Evolutionary conservation across 1,284 basidiomycete genomes (phyloP).

Genomic region (Dichomitus squalens): DNA sequence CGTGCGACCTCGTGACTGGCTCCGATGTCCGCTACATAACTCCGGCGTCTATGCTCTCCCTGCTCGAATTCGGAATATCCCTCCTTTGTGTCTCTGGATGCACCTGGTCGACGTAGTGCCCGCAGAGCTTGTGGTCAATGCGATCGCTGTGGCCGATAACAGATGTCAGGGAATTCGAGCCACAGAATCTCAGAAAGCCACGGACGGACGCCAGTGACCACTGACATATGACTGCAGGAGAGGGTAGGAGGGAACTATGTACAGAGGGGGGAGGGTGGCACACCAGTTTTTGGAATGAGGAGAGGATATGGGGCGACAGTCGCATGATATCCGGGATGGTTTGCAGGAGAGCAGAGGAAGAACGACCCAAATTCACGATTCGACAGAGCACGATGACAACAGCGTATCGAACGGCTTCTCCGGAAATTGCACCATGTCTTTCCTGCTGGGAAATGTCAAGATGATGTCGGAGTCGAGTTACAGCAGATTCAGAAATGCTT

Average conservation of each 20-base stretch:
- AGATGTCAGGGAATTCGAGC: constrained; percentile 11
- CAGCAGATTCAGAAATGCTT: too few relatives aligned
- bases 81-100: too few relatives aligned
- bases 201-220: constrained; percentile 62
- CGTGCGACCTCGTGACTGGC: too few relatives aligned
- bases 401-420: constrained; percentile 31
- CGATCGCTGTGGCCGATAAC: constrained; percentile 44
- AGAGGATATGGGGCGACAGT: constrained; percentile 20
- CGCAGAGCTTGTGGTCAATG: constrained; percentile 56
- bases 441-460: constrained; percentile 33
- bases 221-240: constrained; percentile 49
- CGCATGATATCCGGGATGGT: constrained; percentile 27
- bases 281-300: constrained; percentile 14
- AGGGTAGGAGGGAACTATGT: constrained; percentile 17
- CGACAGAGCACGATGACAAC: constrained; percentile 33
- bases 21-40: too few relatives aligned
- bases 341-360: constrained; percentile 17
- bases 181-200: constrained; percentile 11
- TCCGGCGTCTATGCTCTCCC: too few relatives aligned
- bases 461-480: constrained; percentile 34
- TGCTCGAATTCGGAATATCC: too few relatives aligned
- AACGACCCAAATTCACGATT: constrained; percentile 20
- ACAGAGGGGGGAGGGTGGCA: constrained; percentile 22
- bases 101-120: constrained; percentile 59
- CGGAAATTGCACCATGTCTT: constrained; percentile 24